A percentile compares a stretch with the other conserved stretches of the same genome.
Conservation (phyloP, 371 early-diverging fungal species). For the Thermomucor indicae-seudaticae region DNA sequence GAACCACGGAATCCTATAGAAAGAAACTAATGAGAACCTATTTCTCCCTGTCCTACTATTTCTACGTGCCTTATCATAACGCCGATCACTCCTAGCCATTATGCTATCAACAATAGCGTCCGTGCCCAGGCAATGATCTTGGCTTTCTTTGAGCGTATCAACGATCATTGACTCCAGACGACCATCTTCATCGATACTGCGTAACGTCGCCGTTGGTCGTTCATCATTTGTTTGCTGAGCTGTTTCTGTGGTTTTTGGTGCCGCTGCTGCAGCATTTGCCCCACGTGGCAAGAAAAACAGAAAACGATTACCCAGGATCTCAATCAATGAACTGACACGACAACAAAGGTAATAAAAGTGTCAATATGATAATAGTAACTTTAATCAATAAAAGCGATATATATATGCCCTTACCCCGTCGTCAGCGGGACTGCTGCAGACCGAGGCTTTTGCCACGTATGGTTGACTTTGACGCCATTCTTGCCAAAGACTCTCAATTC, state of each 20-base stretch:
- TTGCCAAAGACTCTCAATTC: slow-evolving; percentile 35
- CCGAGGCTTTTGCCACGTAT: slow-evolving; percentile 18
- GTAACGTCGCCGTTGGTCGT: not conserved
- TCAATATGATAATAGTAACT: too few species aligned
- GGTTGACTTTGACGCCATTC: slow-evolving; percentile 40
- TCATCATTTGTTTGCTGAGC: not conserved
- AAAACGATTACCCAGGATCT: slow-evolving; percentile 28
- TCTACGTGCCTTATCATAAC: not conserved
- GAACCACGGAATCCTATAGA: not conserved
- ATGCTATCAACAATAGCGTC: not conserved
- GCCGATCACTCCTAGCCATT: not conserved
- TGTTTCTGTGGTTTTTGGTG: not conserved
- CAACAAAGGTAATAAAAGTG: not conserved
- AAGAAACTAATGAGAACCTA: not conserved
- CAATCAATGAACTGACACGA: slow-evolving; percentile 17
- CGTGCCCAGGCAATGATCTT: too few species aligned
- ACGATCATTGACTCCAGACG: slow-evolving; percentile 9
- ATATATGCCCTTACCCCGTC: slow-evolving; percentile 17
- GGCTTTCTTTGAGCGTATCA: slow-evolving; percentile 1
- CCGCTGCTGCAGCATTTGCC: not conserved
- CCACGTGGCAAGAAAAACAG: slow-evolving; percentile 42
- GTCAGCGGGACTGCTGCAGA: slow-evolving; percentile 17
- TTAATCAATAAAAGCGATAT: not conserved
- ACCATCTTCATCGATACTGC: slow-evolving; percentile 7
- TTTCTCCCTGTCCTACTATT: not conserved